Base-by-base conservation (phyloP, 1,284 basidiomycete species). In the Rhodotorula sp. region DNA sequence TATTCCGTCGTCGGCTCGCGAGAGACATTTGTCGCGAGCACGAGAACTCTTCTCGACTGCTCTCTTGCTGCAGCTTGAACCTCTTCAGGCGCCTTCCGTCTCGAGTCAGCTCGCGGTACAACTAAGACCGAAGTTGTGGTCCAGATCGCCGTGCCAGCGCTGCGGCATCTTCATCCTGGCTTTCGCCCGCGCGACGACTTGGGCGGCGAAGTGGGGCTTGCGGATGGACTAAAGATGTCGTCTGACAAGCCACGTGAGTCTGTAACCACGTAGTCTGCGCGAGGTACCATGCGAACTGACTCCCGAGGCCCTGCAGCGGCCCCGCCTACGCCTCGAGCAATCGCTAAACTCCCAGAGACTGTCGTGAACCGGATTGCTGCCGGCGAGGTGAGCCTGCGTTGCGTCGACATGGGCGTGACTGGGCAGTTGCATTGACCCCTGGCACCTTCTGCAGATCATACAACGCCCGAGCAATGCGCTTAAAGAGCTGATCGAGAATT, bases 401-500 rank as follows among this genome's bases (percentile, higher is more conserved):
- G 7, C 7, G 37, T 12, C 37, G 37, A 42, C 14, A 29, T 44
- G 22, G 30, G 18, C 18, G 30, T 10, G 44, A 15, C 18, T n/a
- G 20, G 8, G 14, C 29, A 8, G 7, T 22, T 42, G 26, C 33
- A 51, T n/a, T 3, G 15, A 17, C 30, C 7, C 26, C 10, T 15
- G 18, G 20, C 7, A n/a, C 15, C 5, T 7, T n/a, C 18, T 6
- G 24, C 77, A 96, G 93, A 95, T 99, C 79, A 98, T 99, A 72
- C 95, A 98, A 71, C 84, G 96, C 45, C 96, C 96, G 0, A 87
- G 92, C 15, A 98, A 95, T 74, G 96, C 96, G 1, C 85, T 99
- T 71, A 99, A 99, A 80, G 96, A 99, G 81, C 85, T 99, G 2
- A 83, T 99, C 30, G 96, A 99, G 82, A 99, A 99, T 78, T 87